A percentile compares a stretch with the other conserved stretches of the same genome.
Evolutionary conservation across 2,329 filamentous ascomycete genomes (phyloP).

Genomic region (Colletotrichum tabaci): DNA sequence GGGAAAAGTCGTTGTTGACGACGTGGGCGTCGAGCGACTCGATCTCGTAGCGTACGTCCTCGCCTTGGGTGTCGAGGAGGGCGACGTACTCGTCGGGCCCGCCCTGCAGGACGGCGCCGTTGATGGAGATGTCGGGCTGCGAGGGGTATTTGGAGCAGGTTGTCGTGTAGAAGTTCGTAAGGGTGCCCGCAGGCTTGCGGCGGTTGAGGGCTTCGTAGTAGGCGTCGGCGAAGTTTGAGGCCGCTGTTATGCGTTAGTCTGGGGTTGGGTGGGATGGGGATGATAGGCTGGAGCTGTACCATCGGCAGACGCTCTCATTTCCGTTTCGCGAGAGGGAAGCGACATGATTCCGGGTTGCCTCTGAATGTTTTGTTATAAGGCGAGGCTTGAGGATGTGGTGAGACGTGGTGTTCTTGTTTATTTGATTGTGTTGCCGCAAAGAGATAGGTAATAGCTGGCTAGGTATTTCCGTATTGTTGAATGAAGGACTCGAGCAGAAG

Average conservation of each 20-base stretch:
- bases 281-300: slow-evolving; percentile 51
- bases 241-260: slow-evolving; percentile 63
- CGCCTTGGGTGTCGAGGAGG: slow-evolving; percentile 76
- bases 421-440: slow-evolving; percentile 20
- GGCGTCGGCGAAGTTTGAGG: slow-evolving; percentile 78
- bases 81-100: slow-evolving; percentile 74
- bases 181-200: slow-evolving; percentile 73
- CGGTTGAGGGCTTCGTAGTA: slow-evolving; percentile 84
- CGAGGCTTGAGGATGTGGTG: not conserved
- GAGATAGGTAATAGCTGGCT: too few relatives aligned
- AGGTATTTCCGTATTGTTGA: not conserved
- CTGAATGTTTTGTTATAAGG: too few relatives aligned
- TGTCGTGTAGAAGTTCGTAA: slow-evolving; percentile 81
- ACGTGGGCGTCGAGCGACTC: slow-evolving; percentile 85
- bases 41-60: slow-evolving; percentile 76
- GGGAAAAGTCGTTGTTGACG: slow-evolving; percentile 77
- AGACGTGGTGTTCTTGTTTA: slow-evolving; percentile 2
- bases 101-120: slow-evolving; percentile 77
- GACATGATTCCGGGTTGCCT: slow-evolving; percentile 48
- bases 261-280: not conserved
- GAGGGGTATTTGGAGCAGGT: slow-evolving; percentile 66
- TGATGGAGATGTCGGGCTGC: slow-evolving; percentile 82
- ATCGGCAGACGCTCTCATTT: slow-evolving; percentile 63
- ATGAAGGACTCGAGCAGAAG: slow-evolving; percentile 23
- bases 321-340: slow-evolving; percentile 57